A percentile compares a stretch with the other conserved stretches of the same genome.
These are phyloP conservation scores for Phlyctochytrium bullatum DNA, from an alignment of 192 early-diverging fungal genomes.

Conservation along the genomic window DNA sequence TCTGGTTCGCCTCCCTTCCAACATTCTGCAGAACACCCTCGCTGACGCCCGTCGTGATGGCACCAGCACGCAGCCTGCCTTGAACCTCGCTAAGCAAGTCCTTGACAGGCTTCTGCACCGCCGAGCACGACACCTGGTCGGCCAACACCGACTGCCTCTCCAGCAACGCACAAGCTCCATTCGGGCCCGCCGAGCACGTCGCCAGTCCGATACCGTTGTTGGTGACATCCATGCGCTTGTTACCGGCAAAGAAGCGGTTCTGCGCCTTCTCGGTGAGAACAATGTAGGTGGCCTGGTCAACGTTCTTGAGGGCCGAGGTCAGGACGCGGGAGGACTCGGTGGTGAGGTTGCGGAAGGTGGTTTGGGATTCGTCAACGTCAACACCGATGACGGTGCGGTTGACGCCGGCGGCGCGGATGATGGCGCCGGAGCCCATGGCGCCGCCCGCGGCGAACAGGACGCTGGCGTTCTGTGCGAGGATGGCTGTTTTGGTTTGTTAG, in stretches of 20 bases:
- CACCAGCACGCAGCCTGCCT: neutral
- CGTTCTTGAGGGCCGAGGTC: neutral
- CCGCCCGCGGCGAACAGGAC: conserved; percentile 34
- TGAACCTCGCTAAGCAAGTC: neutral
- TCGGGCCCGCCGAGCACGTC: neutral
- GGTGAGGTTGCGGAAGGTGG: conserved; percentile 20
- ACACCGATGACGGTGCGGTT: conserved; percentile 31
- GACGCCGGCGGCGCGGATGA: conserved; percentile 18
- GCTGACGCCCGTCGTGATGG: neutral
- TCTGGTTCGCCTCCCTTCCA: neutral
- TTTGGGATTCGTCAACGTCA: conserved; percentile 24
- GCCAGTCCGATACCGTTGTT: conserved; percentile 12
- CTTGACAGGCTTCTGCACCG: conserved; percentile 1
- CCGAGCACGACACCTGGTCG: too few species aligned
- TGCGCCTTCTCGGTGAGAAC: neutral
- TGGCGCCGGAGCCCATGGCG: conserved; percentile 19
- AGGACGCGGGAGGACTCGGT: neutral
- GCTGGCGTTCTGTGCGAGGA: conserved; percentile 19
- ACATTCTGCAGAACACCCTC: neutral
- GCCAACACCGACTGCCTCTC: too few species aligned
- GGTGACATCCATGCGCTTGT: conserved; percentile 9
- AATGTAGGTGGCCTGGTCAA: neutral
- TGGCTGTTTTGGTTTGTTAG: neutral
- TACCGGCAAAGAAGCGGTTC: conserved; percentile 5
- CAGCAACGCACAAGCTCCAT: too few species aligned